Base-by-base conservation (phyloP, 495 filamentous ascomycete species). In the Neurospora sp. region DNA sequence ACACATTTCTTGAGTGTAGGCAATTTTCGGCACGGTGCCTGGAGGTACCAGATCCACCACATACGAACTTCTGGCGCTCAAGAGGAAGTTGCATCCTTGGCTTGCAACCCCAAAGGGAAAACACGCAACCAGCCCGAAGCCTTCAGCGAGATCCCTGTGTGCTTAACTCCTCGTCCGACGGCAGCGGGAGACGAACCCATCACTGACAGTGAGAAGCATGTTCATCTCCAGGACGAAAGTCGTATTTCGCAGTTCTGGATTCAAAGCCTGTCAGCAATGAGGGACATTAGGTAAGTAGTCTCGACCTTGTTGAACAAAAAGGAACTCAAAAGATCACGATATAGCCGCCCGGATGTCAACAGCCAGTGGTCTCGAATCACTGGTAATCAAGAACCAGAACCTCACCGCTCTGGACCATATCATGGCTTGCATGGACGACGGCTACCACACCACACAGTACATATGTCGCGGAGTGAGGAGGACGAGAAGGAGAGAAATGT, bases 331-430 rank as follows among this genome's bases (percentile, higher is more conserved):
- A 27, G 48, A 59, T 59, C 20, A 59, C 48, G 20, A 27, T 59
- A 31, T 61, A 61, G 53, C 53, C 53, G 53, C 53, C 22, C 53
- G 53, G 22, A 31, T 61, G 53, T 61, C 53, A 61, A 31, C 53
- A 61, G 22, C 53, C 53, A 61, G 53, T 35, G 53, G 53, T 65
- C 53, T 72, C 39, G 45, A 42, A 37, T 59, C 71, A 41, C 14
- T 61, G 41, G 35, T 8, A 35, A 65, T 31, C 7, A 61, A 16
- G 53, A 35, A 61, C 53, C 40, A 16, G 35, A 31, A 70, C 42
- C 75, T 74, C 73, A 73, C 76, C 70, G 74, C 75, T 74, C 71
- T 71, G 65, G 69, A 37, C 27, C 53, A 44, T 41, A 27, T 41
- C 31, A 61, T 65, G 53, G 53, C 45, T 31, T 65, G 53, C 53